Evolutionary conservation across 129 eudicot species (phyloP).

Genomic region (Flaveria brownii): DNA sequence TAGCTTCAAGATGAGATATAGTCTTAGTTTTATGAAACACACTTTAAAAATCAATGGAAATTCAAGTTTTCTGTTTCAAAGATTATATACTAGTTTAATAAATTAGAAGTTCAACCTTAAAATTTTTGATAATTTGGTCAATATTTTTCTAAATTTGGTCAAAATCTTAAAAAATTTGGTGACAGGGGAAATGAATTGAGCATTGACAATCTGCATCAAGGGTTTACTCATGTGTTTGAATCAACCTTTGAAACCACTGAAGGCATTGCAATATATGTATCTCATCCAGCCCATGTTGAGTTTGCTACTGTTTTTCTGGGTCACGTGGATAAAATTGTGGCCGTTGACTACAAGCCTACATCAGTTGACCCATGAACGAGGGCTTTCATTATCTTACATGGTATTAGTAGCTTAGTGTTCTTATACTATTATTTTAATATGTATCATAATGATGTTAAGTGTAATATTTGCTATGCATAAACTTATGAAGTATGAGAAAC

Average conservation of each 20-base stretch:
- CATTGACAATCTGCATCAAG: conserved; percentile 78
- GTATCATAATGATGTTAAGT: background rate
- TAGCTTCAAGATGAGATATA: no score
- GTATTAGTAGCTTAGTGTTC: no score
- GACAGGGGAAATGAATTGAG: conserved; percentile 91
- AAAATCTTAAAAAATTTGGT: conserved; percentile 20
- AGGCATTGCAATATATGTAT: conserved; percentile 65
- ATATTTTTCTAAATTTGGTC: background rate
- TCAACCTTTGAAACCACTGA: conserved; percentile 77
- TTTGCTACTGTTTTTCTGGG: conserved; percentile 58
- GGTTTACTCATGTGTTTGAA: conserved; percentile 87
- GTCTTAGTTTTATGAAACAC: no score
- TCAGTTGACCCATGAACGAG: conserved; percentile 44
- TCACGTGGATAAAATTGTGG: conserved; percentile 60
- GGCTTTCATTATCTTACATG: no score
- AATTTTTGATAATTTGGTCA: background rate
- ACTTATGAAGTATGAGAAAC: background rate
- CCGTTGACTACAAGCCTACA: conserved; percentile 72
- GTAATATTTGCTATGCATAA: background rate
- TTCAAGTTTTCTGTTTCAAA: no score
- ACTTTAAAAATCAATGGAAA: no score
- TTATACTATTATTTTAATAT: no score
- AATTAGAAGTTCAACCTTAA: background rate
- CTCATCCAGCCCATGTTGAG: conserved; percentile 72
- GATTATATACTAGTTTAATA: background rate